Conservation (phyloP, 768 basidiomycete species). For the Fomitopsis serialis region DNA sequence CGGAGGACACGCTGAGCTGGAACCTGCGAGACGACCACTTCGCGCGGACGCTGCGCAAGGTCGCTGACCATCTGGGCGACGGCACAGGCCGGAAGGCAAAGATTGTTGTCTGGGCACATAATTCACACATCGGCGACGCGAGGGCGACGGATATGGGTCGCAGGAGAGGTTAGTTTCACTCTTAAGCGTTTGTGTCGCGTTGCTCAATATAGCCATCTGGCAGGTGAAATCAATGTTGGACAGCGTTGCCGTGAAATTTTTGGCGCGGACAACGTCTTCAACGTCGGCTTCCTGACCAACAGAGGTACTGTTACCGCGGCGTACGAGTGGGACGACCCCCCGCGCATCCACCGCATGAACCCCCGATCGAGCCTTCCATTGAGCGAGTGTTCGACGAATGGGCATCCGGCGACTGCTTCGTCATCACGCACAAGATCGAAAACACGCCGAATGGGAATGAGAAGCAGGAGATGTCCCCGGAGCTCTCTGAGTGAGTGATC, state of each 20-base stretch:
- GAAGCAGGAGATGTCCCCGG: constrained; percentile 14
- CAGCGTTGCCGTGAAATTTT: constrained; percentile 25
- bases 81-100: constrained; percentile 10
- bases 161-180: constrained; percentile 10
- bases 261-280: constrained; percentile 20
- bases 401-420: constrained; percentile 11
- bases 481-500: constrained; percentile 18
- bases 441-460: constrained; percentile 7
- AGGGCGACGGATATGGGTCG: constrained; percentile 24
- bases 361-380: constrained; percentile 17
- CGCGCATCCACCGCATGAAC: constrained; percentile 19
- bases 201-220: neutral
- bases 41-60: constrained; percentile 12
- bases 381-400: constrained; percentile 20
- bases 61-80: constrained; percentile 11
- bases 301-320: constrained; percentile 25
- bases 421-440: constrained; percentile 16
- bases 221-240: constrained; percentile 24
- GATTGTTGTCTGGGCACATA: constrained; percentile 27
- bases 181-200: too few species aligned
- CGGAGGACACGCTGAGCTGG: constrained; percentile 21
- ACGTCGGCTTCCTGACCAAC: constrained; percentile 22
- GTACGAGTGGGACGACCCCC: constrained; percentile 22
- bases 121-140: constrained; percentile 26
- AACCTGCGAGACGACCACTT: constrained; percentile 24